Conservation (phyloP, 2,329 filamentous ascomycete species). For the Talaromyces rugulosus region DNA sequence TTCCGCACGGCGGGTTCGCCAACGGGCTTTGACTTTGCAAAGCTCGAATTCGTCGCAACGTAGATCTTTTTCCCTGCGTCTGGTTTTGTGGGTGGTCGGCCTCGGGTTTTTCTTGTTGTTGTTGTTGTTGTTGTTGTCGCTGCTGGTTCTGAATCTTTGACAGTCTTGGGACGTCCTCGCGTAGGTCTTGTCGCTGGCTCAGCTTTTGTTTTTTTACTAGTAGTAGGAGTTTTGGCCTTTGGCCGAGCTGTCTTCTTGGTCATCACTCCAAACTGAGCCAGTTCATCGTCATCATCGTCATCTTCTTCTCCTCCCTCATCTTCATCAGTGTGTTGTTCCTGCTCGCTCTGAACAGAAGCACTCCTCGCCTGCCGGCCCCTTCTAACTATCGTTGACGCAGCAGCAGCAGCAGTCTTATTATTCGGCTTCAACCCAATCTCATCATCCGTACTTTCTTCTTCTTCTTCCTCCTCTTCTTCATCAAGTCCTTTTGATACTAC, state of each 20-base stretch:
- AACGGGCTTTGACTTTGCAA: conserved; percentile 24
- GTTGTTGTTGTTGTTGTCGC: conserved; percentile 1
- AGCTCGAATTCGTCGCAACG: conserved; percentile 24
- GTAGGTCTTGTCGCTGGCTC: conserved; percentile 13
- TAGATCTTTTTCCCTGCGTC: conserved; percentile 20
- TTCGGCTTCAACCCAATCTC: background rate
- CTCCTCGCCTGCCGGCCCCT: conserved; percentile 6
- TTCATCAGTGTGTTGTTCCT: background rate
- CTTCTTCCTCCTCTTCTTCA: background rate
- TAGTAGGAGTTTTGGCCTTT: conserved; percentile 14
- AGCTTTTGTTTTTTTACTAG: conserved; percentile 1
- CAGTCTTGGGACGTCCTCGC: conserved; percentile 8
- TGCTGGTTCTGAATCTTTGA: conserved; percentile 18
- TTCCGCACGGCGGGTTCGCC: conserved; percentile 29
- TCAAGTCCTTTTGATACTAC: background rate
- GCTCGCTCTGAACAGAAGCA: background rate
- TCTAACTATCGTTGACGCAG: background rate
- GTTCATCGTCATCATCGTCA: conserved; percentile 21
- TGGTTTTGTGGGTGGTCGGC: conserved; percentile 22
- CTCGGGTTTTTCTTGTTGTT: conserved; percentile 18
- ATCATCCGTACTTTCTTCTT: conserved; percentile 4
- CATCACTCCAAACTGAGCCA: conserved; percentile 19
- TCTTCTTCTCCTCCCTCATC: conserved; percentile 5
- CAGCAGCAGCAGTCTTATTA: background rate
- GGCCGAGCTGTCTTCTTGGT: conserved; percentile 21